Evolutionary conservation across 164 flowering plant genomes (phyloP).

Genomic region (Magnolia officinalis): DNA sequence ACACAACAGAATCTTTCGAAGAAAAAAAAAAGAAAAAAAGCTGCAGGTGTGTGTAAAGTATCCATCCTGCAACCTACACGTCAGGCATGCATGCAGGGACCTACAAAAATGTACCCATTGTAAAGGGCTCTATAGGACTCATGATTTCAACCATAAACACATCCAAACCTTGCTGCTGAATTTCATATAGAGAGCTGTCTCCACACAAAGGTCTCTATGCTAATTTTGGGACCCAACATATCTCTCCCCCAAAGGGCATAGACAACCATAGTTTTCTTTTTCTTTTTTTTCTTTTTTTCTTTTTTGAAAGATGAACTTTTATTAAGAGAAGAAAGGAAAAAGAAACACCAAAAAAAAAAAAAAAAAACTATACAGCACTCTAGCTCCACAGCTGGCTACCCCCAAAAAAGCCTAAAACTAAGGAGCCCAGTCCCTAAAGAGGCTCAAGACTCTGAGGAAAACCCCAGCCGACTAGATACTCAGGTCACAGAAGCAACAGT

Average conservation of each 20-base stretch:
- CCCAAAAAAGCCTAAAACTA: no score
- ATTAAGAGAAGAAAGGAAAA: no score
- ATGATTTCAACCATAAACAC: neutral
- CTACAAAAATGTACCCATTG: neutral
- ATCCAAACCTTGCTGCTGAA: neutral
- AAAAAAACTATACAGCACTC: no score
- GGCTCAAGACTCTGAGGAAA: no score
- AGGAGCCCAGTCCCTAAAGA: no score
- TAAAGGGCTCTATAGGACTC: neutral
- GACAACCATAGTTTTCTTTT: neutral
- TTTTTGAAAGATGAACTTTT: no score
- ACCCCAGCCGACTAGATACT: no score
- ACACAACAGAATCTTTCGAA: neutral
- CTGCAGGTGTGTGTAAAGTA: neutral
- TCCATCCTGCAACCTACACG: no score
- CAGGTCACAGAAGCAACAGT: no score
- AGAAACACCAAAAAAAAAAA: no score
- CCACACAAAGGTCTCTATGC: neutral
- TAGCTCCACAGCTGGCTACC: no score
- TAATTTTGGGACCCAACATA: neutral
- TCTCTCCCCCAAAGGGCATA: neutral
- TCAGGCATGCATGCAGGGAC: neutral
- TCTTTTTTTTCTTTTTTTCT: no score
- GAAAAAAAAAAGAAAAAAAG: neutral
- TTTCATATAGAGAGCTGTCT: neutral